Evolutionary conservation across 2,329 filamentous ascomycete species (phyloP).

Genomic region (Claviceps capensis): DNA sequence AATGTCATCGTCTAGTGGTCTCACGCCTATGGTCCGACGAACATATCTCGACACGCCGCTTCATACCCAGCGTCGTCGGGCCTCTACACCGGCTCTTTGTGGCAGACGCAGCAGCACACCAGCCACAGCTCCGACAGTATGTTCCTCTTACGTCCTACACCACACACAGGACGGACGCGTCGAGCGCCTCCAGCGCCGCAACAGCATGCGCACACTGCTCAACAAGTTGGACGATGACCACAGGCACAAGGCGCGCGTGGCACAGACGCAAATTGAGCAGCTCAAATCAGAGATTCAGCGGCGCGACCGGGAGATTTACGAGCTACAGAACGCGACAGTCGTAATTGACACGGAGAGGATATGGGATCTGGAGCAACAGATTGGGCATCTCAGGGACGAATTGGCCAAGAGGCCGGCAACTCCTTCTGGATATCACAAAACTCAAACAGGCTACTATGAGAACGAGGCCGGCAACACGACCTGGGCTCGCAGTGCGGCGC

Average conservation of each 20-base stretch:
- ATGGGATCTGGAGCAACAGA: slow-evolving; percentile 27
- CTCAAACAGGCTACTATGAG: too few relatives aligned
- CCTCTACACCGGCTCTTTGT: slow-evolving; percentile 25
- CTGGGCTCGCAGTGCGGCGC: background rate
- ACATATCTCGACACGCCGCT: slow-evolving; percentile 28
- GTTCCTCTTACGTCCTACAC: slow-evolving; percentile 25
- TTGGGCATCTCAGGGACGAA: slow-evolving; percentile 22
- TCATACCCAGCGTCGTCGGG: slow-evolving; percentile 21
- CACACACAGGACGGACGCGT: slow-evolving; percentile 44
- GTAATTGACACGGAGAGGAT: slow-evolving; percentile 33
- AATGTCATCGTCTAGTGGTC: slow-evolving; percentile 33
- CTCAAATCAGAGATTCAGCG: slow-evolving; percentile 34
- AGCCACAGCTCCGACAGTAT: background rate
- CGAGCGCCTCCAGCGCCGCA: slow-evolving; percentile 42
- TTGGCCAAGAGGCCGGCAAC: slow-evolving; percentile 14
- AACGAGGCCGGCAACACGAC: slow-evolving; percentile 5
- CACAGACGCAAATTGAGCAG: slow-evolving; percentile 32
- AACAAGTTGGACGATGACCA: slow-evolving; percentile 36
- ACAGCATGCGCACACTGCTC: slow-evolving; percentile 40
- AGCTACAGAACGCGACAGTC: slow-evolving; percentile 36
- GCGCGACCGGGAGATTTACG: slow-evolving; percentile 39
- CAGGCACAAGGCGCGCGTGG: slow-evolving; percentile 22
- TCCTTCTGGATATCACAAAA: too few relatives aligned
- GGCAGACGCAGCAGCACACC: slow-evolving; percentile 7
- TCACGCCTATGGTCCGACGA: slow-evolving; percentile 45